These are phyloP conservation scores for Porogramme epimiltina DNA, from an alignment of 1,284 basidiomycete species.

Conservation along the genomic window DNA sequence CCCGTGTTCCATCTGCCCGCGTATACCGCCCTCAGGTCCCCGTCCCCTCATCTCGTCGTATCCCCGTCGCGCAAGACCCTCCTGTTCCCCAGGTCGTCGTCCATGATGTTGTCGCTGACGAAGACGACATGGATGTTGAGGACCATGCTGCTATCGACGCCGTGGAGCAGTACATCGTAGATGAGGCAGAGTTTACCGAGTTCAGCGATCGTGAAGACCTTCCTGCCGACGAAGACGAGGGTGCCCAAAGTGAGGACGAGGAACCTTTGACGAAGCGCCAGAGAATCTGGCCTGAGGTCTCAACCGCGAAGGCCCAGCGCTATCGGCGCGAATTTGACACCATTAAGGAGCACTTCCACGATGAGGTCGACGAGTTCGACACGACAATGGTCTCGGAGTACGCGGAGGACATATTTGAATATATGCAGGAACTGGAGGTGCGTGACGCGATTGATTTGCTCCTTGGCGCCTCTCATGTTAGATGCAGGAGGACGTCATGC, in stretches of 20 bases:
- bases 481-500: conserved; percentile 82
- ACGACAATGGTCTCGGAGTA: conserved; percentile 99
- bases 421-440: conserved; percentile 94
- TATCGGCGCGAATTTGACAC: conserved; percentile 64
- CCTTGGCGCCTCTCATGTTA: conserved; percentile 11
- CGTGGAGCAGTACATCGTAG: conserved; percentile 17
- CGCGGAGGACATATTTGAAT: conserved; percentile 94
- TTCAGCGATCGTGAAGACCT: conserved; percentile 21
- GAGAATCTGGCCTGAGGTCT: conserved; percentile 70
- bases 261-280: conserved; percentile 40
- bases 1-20: conserved; percentile 37
- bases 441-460: conserved; percentile 24
- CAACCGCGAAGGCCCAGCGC: conserved; percentile 56
- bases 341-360: conserved; percentile 74
- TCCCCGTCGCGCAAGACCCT: conserved; percentile 38
- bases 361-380: conserved; percentile 86
- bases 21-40: conserved; percentile 28
- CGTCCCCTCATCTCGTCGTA: conserved; percentile 34
- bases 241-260: conserved; percentile 49
- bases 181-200: conserved; percentile 21
- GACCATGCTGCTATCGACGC: conserved; percentile 28
- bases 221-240: conserved; percentile 53
- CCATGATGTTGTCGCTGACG: conserved; percentile 35
- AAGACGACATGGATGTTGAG: conserved; percentile 65
- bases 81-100: conserved; percentile 35